Conservation (phyloP, 208 protist species). For the Leishmania turanica region DNA sequence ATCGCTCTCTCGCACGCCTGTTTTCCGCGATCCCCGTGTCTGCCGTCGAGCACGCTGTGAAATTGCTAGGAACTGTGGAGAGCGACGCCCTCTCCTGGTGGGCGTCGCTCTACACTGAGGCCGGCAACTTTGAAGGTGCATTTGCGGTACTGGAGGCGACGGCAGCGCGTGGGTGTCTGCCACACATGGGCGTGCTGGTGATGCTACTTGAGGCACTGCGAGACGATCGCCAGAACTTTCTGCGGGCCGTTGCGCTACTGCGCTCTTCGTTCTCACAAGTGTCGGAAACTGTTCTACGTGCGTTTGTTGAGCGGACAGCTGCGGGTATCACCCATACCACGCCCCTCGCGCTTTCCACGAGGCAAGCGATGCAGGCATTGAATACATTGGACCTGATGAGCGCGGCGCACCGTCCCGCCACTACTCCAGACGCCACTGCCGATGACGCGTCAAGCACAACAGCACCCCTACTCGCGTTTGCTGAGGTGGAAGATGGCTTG, state of each 20-base stretch:
- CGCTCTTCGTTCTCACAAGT: slow-evolving; percentile 32
- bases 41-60: slow-evolving; percentile 20
- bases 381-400: slow-evolving; percentile 9
- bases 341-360: not conserved
- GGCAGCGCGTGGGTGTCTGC: slow-evolving; percentile 35
- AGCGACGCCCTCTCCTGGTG: slow-evolving; percentile 34
- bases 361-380: slow-evolving; percentile 34
- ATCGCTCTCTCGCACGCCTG: slow-evolving; percentile 26
- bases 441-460: not conserved
- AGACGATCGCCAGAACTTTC: slow-evolving; percentile 13
- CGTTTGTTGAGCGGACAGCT: slow-evolving; percentile 59
- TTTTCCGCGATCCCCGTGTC: slow-evolving; percentile 15
- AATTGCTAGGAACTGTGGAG: slow-evolving; percentile 10
- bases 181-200: slow-evolving; percentile 56
- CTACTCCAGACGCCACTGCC: not conserved
- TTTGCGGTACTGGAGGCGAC: slow-evolving; percentile 27
- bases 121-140: slow-evolving; percentile 25
- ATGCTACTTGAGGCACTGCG: slow-evolving; percentile 47
- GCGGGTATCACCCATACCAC: not conserved
- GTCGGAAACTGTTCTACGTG: slow-evolving; percentile 49
- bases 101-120: slow-evolving; percentile 23
- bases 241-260: slow-evolving; percentile 33
- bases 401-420: not conserved
- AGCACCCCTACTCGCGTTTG: not conserved
- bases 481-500: not conserved